These are phyloP conservation scores for Citrus hindsii DNA, from an alignment of 345 rosid genomes.

Conservation along the genomic window DNA sequence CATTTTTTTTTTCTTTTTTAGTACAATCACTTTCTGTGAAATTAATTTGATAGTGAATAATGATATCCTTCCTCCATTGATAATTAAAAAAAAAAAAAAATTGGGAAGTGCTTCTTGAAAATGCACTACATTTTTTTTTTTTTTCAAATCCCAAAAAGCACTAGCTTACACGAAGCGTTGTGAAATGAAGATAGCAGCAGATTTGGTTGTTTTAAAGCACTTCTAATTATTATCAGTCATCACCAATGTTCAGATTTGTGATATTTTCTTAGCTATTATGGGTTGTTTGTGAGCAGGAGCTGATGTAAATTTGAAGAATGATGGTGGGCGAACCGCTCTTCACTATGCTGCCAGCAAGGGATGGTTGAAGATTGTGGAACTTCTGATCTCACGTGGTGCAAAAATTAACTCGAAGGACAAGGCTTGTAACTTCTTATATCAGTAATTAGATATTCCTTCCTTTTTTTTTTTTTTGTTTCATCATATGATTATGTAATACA, in stretches of 20 bases:
- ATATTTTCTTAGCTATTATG: neutral
- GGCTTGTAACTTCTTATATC: conserved; percentile 37
- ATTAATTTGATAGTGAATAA: neutral
- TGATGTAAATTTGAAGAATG: conserved; percentile 68
- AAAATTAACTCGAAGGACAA: conserved; percentile 68
- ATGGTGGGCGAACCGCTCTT: conserved; percentile 86
- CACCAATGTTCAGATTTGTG: neutral
- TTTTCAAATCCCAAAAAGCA: neutral
- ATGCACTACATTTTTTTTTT: neutral
- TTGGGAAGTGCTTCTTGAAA: neutral
- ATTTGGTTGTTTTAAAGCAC: neutral
- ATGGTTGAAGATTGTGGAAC: conserved; percentile 58
- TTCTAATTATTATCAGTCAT: no score
- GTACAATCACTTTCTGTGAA: neutral
- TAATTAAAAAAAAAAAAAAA: neutral
- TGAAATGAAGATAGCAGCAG: neutral
- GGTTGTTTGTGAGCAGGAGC: conserved; percentile 47
- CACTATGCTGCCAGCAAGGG: conserved; percentile 99
- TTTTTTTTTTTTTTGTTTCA: neutral
- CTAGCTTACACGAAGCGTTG: neutral
- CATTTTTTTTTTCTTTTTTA: neutral
- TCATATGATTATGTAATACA: neutral
- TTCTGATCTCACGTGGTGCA: conserved; percentile 61
- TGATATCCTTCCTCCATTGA: neutral
- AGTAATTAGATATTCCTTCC: neutral